Evolutionary conservation across 331 rosid genomes (phyloP).

Genomic region (Stylosanthes scabra): DNA sequence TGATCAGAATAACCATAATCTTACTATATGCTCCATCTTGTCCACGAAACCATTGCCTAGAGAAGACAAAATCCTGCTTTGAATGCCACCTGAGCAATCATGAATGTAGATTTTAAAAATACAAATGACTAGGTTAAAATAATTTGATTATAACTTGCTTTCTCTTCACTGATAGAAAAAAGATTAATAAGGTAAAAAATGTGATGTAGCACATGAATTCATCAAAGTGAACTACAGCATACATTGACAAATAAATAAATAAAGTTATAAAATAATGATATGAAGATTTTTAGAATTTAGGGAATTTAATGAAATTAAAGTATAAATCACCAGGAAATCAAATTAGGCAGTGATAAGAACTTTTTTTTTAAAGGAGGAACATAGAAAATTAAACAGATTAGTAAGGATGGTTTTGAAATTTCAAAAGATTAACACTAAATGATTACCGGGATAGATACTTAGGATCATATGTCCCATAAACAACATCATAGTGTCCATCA

Average conservation of each 20-base stretch:
- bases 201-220: constrained; percentile 31
- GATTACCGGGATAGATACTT: constrained; percentile 85
- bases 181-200: constrained; percentile 20
- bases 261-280: too few relatives aligned
- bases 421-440: constrained; percentile 30
- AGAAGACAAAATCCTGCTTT: constrained; percentile 89
- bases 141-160: constrained; percentile 7
- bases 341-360: constrained; percentile 30
- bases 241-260: not conserved
- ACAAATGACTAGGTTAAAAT: constrained; percentile 10
- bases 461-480: constrained; percentile 90
- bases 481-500: constrained; percentile 90
- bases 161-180: constrained; percentile 9
- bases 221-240: constrained; percentile 23
- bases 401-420: constrained; percentile 6
- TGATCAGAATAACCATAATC: constrained; percentile 38
- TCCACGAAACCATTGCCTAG: constrained; percentile 97
- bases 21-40: constrained; percentile 99
- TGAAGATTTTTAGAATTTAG: too few relatives aligned
- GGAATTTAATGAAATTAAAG: constrained; percentile 11
- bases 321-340: constrained; percentile 33
- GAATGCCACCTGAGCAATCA: constrained; percentile 78
- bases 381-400: constrained; percentile 14
- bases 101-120: constrained; percentile 28
- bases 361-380: constrained; percentile 10